Base-by-base conservation (phyloP, 1,139 yeast species). In the Geotrichum restrictum region DNA sequence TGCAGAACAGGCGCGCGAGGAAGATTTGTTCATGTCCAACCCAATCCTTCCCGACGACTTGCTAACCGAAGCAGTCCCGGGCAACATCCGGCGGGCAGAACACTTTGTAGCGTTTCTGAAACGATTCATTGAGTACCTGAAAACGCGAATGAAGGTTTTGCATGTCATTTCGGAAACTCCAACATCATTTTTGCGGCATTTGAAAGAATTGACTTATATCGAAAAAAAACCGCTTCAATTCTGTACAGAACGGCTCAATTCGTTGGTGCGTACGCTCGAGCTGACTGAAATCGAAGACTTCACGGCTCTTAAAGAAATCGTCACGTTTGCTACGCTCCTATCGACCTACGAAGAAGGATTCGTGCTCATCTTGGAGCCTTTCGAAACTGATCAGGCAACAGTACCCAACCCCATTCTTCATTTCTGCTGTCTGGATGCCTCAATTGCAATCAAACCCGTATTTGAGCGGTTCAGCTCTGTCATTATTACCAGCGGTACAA, bases 111-210 rank as follows among this genome's bases (percentile, higher is more conserved):
- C 97, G 1, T 93, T 93, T 65, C 75, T 93, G 65, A 88, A 89
- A 63, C 74, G 99, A 58, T 87, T 93, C 62, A 88, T 94, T 42
- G 99, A 94, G 66, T 93, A 94, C 69, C 74, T 93, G 62, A 93
- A 93, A 64, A 93, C 98, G 2, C 82, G 98, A 70, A 93, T 93
- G 98, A 93, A 93, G 72, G 97, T 93, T 1, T 72, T 94, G 48
- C 97, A 93, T 72, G 98, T 94, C 47, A 89, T 93, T 45, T 88
- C 97, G 42, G 99, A 93, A 67, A 94, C 98, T 0, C 98, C 99
- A 0, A 79, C 83, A 6, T 88, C 97, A 50, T 93, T 93, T 66
- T 70, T 93, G 56, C 95, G 88, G 67, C 98, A 93, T 73, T 73
- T 94, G 64, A 91, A 91, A 66, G 98, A 93, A 57, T 70, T 93